These are phyloP conservation scores for Crithidia sp. DNA, from an alignment of 208 protist species.

Conservation along the genomic window DNA sequence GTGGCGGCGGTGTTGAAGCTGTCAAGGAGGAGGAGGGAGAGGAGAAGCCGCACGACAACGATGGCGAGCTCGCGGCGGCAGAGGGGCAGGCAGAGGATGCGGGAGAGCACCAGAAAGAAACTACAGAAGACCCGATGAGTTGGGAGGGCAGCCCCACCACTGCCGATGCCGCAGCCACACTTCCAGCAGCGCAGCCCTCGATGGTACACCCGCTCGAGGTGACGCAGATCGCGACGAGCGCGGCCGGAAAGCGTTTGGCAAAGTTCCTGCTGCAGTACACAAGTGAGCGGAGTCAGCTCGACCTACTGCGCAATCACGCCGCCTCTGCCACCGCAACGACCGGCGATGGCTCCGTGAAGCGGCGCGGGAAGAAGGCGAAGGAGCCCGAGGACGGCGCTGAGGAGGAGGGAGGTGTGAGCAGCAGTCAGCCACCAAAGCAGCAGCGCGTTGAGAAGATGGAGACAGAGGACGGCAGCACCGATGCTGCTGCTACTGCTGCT, in stretches of 20 bases:
- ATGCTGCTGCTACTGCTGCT: too few relatives aligned
- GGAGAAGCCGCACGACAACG: slow-evolving; percentile 8
- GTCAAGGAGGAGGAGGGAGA: slow-evolving; percentile 30
- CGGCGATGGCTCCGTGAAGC: background rate
- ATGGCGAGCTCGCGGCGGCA: slow-evolving; percentile 1
- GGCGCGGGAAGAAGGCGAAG: background rate
- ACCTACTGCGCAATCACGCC: slow-evolving; percentile 46
- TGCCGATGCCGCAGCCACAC: background rate
- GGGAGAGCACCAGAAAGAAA: background rate
- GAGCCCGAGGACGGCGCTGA: background rate
- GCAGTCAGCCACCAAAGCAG: too few relatives aligned
- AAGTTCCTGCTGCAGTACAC: slow-evolving; percentile 78
- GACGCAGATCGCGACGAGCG: slow-evolving; percentile 39
- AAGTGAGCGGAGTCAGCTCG: slow-evolving; percentile 75
- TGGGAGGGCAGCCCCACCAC: slow-evolving; percentile 17
- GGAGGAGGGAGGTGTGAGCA: background rate
- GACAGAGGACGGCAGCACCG: background rate
- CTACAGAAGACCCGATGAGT: background rate
- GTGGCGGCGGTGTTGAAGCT: slow-evolving; percentile 2
- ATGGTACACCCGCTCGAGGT: slow-evolving; percentile 73
- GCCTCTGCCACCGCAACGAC: slow-evolving; percentile 2
- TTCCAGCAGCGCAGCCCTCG: slow-evolving; percentile 2
- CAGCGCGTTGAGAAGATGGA: background rate
- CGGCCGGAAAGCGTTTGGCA: slow-evolving; percentile 62
- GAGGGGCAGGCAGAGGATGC: slow-evolving; percentile 1